Evolutionary conservation across 306 rosid genomes (phyloP).

Genomic region (Rosa chinensis): DNA sequence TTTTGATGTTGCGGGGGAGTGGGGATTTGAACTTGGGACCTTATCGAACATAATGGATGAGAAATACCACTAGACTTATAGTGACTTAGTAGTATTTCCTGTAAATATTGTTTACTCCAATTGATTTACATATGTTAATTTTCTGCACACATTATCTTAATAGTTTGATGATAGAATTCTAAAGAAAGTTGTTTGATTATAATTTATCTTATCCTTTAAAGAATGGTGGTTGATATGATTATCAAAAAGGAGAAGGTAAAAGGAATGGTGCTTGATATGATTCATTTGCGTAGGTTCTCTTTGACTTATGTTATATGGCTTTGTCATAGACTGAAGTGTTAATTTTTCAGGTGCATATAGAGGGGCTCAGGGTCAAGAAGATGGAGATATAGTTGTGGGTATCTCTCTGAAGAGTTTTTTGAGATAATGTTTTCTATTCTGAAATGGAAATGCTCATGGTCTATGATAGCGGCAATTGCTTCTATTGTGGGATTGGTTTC

Average conservation of each 20-base stretch:
- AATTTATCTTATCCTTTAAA: background rate
- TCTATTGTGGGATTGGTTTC: conserved; percentile 64
- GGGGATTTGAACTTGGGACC: too few relatives aligned
- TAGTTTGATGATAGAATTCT: background rate
- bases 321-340: conserved; percentile 1
- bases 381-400: conserved; percentile 5
- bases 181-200: background rate
- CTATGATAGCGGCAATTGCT: conserved; percentile 57
- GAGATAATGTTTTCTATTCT: conserved; percentile 58
- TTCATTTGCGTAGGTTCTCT: background rate
- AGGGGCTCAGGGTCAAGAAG: conserved; percentile 34
- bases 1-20: background rate
- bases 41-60: too few relatives aligned
- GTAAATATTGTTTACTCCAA: background rate
- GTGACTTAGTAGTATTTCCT: too few relatives aligned
- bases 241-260: background rate
- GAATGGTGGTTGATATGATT: background rate
- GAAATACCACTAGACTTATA: background rate
- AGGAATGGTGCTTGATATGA: background rate
- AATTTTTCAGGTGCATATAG: conserved; percentile 41
- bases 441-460: conserved; percentile 74
- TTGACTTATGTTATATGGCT: conserved; percentile 1
- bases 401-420: conserved; percentile 32
- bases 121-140: background rate
- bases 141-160: background rate